Base-by-base conservation (phyloP, 768 basidiomycete species). In the Rubroboletus pulcherrimus region DNA sequence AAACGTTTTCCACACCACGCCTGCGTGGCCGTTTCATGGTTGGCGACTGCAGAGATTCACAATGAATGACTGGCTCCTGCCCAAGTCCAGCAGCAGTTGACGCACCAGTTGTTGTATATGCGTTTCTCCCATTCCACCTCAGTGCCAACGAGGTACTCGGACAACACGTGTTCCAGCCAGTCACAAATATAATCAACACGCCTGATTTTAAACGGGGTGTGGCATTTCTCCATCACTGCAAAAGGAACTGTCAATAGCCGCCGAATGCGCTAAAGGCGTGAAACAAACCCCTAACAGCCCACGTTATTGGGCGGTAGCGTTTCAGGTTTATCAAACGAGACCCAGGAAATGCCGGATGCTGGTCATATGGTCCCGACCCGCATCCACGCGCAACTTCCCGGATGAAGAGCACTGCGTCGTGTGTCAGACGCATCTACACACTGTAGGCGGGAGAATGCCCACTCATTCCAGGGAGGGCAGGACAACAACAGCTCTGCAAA, bases 211-310 rank as follows among this genome's bases (percentile, higher is more conserved):
- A 79, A 81, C 5, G 74, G 74, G 6, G 75, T 64, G 31, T 79
- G 76, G 26, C 75, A 77, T 46, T 70, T 72, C 54, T 82, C 79
- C 73, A 82, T 77, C 4, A 66, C 80, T 81, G 54, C 31, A 24
- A 54, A 44, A 19, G 7, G 7, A n/a, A 43, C 24, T 15, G 33
- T 65, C 24, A 61, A 11, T 10, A 4, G 14, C 31, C 17, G 19
- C 41, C 12, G 11, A 30, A 44, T 3, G 17, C 9, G 9, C 29
- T 26, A 34, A 42, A 41, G 24, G 21, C 34, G 29, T n/a, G 46
- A 48, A 46, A 67, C 62, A 45, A 53, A 78, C 79, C 71, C 55
- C 73, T 68, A 17, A 78, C 74, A 11, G 74, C 78, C 63, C 75
- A 75, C 7, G 69, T 64, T 35, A 76, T 64, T 7, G 72, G 66